A percentile compares a stretch with the other conserved stretches of the same genome.
Conservation (phyloP, 1,284 basidiomycete genomes). For the Xerocomus minutiporus region DNA sequence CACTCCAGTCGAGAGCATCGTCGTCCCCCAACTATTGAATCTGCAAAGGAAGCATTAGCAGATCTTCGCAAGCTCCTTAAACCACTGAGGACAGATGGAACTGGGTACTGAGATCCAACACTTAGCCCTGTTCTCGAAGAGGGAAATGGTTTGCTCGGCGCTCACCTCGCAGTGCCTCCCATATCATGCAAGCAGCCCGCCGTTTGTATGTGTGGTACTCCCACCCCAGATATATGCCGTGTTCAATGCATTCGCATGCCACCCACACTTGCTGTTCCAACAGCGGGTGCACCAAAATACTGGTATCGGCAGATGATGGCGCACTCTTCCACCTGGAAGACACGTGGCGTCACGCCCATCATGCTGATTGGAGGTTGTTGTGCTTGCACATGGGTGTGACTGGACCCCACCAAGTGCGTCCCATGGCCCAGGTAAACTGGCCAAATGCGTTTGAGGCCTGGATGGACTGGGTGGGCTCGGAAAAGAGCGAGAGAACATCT, state of each 20-base stretch:
- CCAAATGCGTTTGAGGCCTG: slow-evolving; percentile 32
- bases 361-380: slow-evolving; percentile 43
- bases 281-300: slow-evolving; percentile 39
- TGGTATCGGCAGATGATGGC: slow-evolving; percentile 20
- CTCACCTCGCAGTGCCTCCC: no score
- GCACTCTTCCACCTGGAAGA: slow-evolving; percentile 54
- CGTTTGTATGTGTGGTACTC: slow-evolving; percentile 17
- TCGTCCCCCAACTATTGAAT: no score
- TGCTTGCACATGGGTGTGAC: background rate
- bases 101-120: no score
- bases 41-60: no score
- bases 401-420: slow-evolving; percentile 2
- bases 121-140: no score
- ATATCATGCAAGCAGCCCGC: slow-evolving; percentile 33
- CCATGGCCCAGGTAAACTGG: slow-evolving; percentile 24
- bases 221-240: slow-evolving; percentile 57
- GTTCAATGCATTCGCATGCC: slow-evolving; percentile 29
- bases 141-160: no score
- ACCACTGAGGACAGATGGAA: no score
- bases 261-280: slow-evolving; percentile 9
- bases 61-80: no score
- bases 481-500: slow-evolving; percentile 84
- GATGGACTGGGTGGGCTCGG: slow-evolving; percentile 29
- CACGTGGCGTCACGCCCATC: slow-evolving; percentile 58
- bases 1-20: no score